Base-by-base conservation (phyloP, 331 rosid genomes). In the Malus hybrid region DNA sequence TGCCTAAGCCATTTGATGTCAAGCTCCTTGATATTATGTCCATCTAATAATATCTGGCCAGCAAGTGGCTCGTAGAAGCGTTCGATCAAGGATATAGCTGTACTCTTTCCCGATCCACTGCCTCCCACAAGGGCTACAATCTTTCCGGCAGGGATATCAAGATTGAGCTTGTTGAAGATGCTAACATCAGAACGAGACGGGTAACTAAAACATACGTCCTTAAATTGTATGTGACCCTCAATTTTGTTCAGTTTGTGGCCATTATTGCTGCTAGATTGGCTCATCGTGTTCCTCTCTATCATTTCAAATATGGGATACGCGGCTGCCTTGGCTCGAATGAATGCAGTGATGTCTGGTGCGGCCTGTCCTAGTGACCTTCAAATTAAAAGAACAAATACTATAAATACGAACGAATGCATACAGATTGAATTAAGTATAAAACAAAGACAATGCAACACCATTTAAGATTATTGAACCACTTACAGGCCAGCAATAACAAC, bases 401-500 rank as follows among this genome's bases (percentile, higher is more conserved):
- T 74, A 44, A n/a, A 16, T 18, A 57, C 39, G 65, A 54, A 82
- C 15, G 52, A 44, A 44, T 44, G 52, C 52, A 44, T 12, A 44
- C 16, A 44, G 52, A 44, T 12, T 44, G 16, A 44, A 44, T 44
- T 44, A 3, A 0, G 16, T 44, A 11, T 44, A 44, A 44, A 44
- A 44, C 52, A 44, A 44, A 44, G 52, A 12, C 52, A 44, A 12
- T 44, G 52, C 52, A 44, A 44, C 52, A 44, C 52, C 52, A 44
- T 12, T 44, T 44, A 44, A 44, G 52, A 44, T 44, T 44, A 44
- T 44, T 44, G 52, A 44, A 44, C 52, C 52, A 73, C 99, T 86
- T 85, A 94, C 99, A 94, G 88, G 90, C 99, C 99, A 79, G 99
- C 85, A 78, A 94, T 92, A 4, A 94, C 99, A 63, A 94, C 99